Conservation (phyloP, 2,329 filamentous ascomycete species). For the Colletotrichum lentis region DNA sequence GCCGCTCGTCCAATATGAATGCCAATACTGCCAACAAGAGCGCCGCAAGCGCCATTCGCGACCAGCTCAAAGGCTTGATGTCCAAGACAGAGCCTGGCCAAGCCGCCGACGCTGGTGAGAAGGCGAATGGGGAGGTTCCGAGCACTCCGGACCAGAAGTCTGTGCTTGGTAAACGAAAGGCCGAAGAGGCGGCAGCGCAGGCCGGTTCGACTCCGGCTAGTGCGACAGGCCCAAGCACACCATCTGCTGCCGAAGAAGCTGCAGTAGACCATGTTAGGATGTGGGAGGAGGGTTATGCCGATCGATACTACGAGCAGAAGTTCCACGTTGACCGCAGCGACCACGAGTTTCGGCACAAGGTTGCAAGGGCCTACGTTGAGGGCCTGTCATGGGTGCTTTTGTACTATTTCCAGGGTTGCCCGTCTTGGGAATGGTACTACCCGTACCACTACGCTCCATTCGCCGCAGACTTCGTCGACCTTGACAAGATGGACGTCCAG, state of each 20-base stretch:
- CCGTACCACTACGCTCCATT: constrained; percentile 99
- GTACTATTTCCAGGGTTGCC: constrained; percentile 98
- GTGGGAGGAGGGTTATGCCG: constrained; percentile 95
- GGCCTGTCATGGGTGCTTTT: constrained; percentile 93
- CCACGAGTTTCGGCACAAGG: constrained; percentile 84
- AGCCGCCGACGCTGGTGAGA: constrained; percentile 38
- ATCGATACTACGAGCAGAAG: constrained; percentile 97
- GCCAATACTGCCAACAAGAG: constrained; percentile 91
- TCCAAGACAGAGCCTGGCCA: constrained; percentile 37
- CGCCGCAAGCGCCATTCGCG: constrained; percentile 87
- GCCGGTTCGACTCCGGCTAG: constrained; percentile 67
- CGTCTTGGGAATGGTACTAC: constrained; percentile 99
- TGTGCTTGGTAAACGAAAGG: constrained; percentile 78
- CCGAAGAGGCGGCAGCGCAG: constrained; percentile 69
- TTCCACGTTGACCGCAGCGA: constrained; percentile 86
- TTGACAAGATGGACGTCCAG: constrained; percentile 78
- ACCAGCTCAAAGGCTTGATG: constrained; percentile 69
- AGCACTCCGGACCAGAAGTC: constrained; percentile 51
- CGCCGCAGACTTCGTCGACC: constrained; percentile 88
- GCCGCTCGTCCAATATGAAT: constrained; percentile 46
- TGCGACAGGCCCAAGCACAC: constrained; percentile 60
- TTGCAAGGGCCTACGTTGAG: constrained; percentile 91
- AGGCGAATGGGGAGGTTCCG: constrained; percentile 37
- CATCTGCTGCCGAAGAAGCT: constrained; percentile 65
- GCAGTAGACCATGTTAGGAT: constrained; percentile 83